phyloP scores from a whole-genome alignment of 768 basidiomycete genomes.

The Amanita jacksonii region DNA sequence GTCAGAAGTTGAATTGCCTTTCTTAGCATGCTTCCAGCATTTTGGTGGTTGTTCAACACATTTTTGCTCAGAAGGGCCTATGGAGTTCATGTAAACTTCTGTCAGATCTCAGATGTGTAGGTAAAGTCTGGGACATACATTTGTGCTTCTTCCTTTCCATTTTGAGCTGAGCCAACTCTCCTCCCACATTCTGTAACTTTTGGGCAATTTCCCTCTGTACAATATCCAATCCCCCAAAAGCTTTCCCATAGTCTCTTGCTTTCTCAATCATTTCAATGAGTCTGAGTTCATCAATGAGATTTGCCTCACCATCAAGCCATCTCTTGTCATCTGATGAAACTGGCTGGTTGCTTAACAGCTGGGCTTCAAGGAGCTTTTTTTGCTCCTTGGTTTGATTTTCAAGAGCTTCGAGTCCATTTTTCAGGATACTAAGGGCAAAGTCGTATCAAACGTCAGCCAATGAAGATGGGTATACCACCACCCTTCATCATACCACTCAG shows the following conservation, averaged over 20 bases:
- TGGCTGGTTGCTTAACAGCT: too few species aligned
- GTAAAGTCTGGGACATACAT: neutral
- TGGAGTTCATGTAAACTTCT: neutral
- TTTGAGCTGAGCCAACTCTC: too few species aligned
- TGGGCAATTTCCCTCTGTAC: neutral
- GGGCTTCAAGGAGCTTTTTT: too few species aligned
- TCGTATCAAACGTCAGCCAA: too few species aligned
- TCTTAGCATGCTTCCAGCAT: conserved; percentile 1
- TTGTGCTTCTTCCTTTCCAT: neutral
- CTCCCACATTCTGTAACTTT: neutral
- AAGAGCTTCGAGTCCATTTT: too few species aligned
- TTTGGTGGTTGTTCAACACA: neutral
- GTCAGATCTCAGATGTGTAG: too few species aligned
- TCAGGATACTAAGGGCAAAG: too few species aligned
- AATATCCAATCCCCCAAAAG: conserved; percentile 4
- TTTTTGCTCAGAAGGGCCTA: neutral
- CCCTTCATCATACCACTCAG: too few species aligned
- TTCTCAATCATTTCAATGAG: conserved; percentile 13
- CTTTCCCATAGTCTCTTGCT: conserved; percentile 15
- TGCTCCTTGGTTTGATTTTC: too few species aligned
- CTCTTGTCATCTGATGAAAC: conserved; percentile 13
- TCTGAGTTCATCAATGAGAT: conserved; percentile 16
- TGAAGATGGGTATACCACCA: too few species aligned
- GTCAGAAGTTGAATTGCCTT: too few species aligned
- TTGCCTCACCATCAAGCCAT: conserved; percentile 16